Evolutionary conservation across 306 rosid species (phyloP), one percentile per base, ranked within the genome.

Genomic region (Cucumis melo): DNA sequence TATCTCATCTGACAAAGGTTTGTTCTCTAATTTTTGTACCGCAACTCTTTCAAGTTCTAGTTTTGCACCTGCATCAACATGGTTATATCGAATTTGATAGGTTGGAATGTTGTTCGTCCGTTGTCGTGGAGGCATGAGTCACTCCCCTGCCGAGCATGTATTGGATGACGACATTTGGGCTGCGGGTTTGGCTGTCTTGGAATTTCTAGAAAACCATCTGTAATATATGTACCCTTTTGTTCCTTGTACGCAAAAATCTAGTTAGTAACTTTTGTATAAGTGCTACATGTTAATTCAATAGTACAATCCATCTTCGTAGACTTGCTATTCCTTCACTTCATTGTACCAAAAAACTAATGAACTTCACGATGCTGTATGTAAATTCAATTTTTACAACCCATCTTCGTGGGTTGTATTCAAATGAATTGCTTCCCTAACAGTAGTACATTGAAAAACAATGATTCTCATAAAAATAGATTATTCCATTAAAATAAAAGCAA

Each of bases 31-130:
- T 67, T 38, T 21, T 6, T 11, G 8, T 73, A 17, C 61, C 9
- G 29, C 5, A 51, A 16, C n/a, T 17, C 29, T 46, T 46, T 70
- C 1, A 14, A 21, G 56, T 41, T 68, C 13, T 68, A 42, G 39
- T 44, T 81, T 10, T 11, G 20, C 14, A 19, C 8, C 23, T 57
- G 36, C 44, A 77, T 76, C 57, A 54, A 78, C 82, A 67, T 83
- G 73, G 55, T 50, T n/a, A 21, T 17, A 59, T 27, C 3, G 5
- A 46, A 65, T 79, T 46, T 83, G 81, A 73, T 89, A 94, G 96
- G 91, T 91, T 10, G 97, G 92, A 24, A 94, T 94, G 98, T 81
- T 94, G 55, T 91, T 94, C 10, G 97, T 94, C 77, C 95, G 96
- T 0, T 91, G 98, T 78, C 94, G 94, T 1, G 97, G 97, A 78